Percentiles rank a stretch among this genome's conserved stretches.
phyloP scores from a whole-genome alignment of 768 basidiomycete species.

The Candolleomyces eurysporus region DNA sequence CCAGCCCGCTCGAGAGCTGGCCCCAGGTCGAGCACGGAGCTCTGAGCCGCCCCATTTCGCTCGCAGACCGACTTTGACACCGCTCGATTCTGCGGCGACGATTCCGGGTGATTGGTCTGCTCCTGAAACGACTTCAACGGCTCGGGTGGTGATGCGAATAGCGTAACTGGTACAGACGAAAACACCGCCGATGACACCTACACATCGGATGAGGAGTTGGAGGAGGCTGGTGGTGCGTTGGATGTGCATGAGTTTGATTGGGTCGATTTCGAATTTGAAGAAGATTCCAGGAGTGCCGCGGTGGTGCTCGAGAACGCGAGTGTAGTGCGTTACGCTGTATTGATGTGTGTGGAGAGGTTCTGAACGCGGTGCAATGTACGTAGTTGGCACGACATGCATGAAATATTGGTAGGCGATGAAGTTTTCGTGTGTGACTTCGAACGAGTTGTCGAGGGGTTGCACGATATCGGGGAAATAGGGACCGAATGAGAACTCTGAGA shows the following conservation, averaged over 20 bases:
- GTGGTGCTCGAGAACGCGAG: slow-evolving; percentile 69
- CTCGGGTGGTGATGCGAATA: slow-evolving; percentile 60
- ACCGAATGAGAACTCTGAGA: slow-evolving; percentile 96
- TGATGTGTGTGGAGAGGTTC: slow-evolving; percentile 71
- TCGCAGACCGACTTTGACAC: slow-evolving; percentile 52
- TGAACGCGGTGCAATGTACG: slow-evolving; percentile 77
- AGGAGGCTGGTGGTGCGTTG: slow-evolving; percentile 84
- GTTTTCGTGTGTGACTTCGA: slow-evolving; percentile 66
- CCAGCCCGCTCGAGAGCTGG: slow-evolving; percentile 54
- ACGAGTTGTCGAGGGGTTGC: slow-evolving; percentile 91
- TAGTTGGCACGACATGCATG: slow-evolving; percentile 93
- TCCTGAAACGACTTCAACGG: slow-evolving; percentile 65
- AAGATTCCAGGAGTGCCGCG: slow-evolving; percentile 90
- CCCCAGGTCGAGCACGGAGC: slow-evolving; percentile 60
- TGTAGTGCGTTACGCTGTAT: slow-evolving; percentile 95
- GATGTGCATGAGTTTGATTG: slow-evolving; percentile 78
- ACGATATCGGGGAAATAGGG: slow-evolving; percentile 93
- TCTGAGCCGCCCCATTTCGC: slow-evolving; percentile 69
- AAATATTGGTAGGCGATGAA: slow-evolving; percentile 95
- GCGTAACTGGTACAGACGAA: slow-evolving; percentile 85
- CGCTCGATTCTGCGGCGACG: slow-evolving; percentile 63
- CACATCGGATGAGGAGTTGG: slow-evolving; percentile 79
- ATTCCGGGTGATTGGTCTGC: slow-evolving; percentile 45
- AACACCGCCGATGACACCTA: slow-evolving; percentile 92
- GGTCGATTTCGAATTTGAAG: slow-evolving; percentile 98